Percentiles rank a stretch among this genome's conserved stretches.
Conservation (phyloP, 306 rosid species). For the Geum urbanum region DNA sequence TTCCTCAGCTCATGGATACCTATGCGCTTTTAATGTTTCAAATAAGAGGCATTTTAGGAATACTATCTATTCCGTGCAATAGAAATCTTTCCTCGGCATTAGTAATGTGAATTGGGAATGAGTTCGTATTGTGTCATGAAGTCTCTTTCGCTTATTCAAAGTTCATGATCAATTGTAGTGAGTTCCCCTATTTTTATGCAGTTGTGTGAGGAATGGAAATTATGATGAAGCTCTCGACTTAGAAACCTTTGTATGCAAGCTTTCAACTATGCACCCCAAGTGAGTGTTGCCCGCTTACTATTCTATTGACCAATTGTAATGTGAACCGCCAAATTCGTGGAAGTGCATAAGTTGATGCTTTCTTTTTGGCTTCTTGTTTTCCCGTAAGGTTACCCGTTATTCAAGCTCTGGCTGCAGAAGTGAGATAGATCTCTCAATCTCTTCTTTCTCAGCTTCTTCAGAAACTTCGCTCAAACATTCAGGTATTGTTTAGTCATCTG, state of each 20-base stretch:
- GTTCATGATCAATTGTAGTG: not conserved
- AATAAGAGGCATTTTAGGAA: conserved; percentile 1
- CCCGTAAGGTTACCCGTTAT: conserved; percentile 61
- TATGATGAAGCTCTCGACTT: conserved; percentile 95
- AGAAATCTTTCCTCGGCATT: conserved; percentile 8
- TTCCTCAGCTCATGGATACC: conserved; percentile 97
- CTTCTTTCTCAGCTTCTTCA: conserved; percentile 96
- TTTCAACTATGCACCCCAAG: conserved; percentile 97
- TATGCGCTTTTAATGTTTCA: conserved; percentile 33
- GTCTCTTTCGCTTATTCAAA: not conserved
- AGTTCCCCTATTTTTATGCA: conserved; percentile 35
- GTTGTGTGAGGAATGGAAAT: conserved; percentile 96
- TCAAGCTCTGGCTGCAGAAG: conserved; percentile 88
- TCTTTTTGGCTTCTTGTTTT: not conserved
- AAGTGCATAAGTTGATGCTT: conserved; percentile 16
- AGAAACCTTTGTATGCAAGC: conserved; percentile 90
- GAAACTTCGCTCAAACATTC: conserved; percentile 97
- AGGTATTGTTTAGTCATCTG: conserved; percentile 45
- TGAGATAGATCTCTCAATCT: conserved; percentile 83
- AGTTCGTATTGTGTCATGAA: not conserved
- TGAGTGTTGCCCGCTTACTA: conserved; percentile 34
- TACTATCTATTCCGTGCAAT: not conserved
- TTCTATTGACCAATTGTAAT: conserved; percentile 2
- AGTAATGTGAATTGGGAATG: not conserved
- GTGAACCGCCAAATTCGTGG: conserved; percentile 12